Evolutionary conservation across 371 early-diverging fungal species (phyloP).

Genomic region (Saksenaea vasiformis): DNA sequence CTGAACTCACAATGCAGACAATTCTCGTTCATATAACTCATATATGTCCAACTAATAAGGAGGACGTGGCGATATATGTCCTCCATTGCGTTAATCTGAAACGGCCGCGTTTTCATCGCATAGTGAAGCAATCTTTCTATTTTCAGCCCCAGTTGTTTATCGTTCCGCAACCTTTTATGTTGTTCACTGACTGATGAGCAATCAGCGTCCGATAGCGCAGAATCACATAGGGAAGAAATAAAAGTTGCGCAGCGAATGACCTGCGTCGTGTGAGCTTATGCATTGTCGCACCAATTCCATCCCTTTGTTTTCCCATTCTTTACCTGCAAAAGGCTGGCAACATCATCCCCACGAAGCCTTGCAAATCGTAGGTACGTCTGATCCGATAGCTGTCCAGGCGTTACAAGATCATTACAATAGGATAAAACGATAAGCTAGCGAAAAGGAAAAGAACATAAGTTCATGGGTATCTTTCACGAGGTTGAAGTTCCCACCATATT

Average conservation of each 20-base stretch:
- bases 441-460: not conserved
- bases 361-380: conserved; percentile 19
- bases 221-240: conserved; percentile 15
- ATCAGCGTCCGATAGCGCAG: conserved; percentile 13
- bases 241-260: conserved; percentile 15
- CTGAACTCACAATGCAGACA: conserved; percentile 13
- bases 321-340: conserved; percentile 16
- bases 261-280: not conserved
- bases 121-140: conserved; percentile 16
- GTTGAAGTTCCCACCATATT: conserved; percentile 15
- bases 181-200: conserved; percentile 8
- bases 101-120: conserved; percentile 16
- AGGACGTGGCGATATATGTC: conserved; percentile 15
- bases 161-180: conserved; percentile 4
- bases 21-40: conserved; percentile 12
- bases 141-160: not conserved
- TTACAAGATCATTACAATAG: conserved; percentile 15
- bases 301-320: not conserved
- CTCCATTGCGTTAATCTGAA: not conserved
- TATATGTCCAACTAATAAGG: conserved; percentile 8
- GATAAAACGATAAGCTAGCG: conserved; percentile 17
- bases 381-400: conserved; percentile 3
- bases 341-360: conserved; percentile 10
- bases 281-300: conserved; percentile 3
- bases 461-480: not conserved